Evolutionary conservation across 2,329 filamentous ascomycete species (phyloP), one percentile per base, ranked within the genome.

Genomic region (Cladosporium sphaerospermum): DNA sequence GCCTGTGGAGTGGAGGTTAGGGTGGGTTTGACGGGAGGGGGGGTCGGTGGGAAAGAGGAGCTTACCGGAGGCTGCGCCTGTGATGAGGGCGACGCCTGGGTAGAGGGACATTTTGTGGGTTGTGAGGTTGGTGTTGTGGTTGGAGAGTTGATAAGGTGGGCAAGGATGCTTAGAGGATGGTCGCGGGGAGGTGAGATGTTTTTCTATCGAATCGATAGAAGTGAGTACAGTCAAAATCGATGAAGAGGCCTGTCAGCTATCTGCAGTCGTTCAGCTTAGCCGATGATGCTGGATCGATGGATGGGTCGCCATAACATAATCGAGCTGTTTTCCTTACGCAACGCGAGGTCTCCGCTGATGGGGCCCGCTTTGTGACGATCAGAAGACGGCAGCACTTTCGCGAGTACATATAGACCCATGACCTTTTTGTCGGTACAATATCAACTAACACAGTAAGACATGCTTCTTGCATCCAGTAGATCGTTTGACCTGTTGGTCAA

Each of bases 61-160:
- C 60, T 37, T 54, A 66, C 64, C 65, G 18, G 64, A 66, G 10
- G 64, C 65, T 2, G 65, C 64, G n/a, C 67, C 67, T 18, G 64
- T 67, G 18, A 69, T 56, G 13, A 68, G 56, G 16, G 64, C 67
- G 2, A 68, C 67, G 31, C 66, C 66, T 13, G 64, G 61, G 37
- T 61, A 68, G 9, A 66, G 57, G 18, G 61, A 56, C 59, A 62
- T 63, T 5, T 51, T 31, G 36, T 3, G 1, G 6, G 10, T 36
- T n/a, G 10, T 36, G 34, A 36, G 23, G 23, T 28, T 28, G 23
- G 23, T 28, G 23, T 5, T 28, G 4, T 7, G 23, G 23, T 28
- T 28, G 23, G 7, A 28, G 23, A 28, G 23, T 28, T 5, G 23
- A 28, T 28, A 28, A 28, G 23, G 1, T 7, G 23, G 23, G 7